Evolutionary conservation across 2,329 filamentous ascomycete species (phyloP), one percentile per base, ranked within the genome.

Genomic region (Diaporthe sp.): DNA sequence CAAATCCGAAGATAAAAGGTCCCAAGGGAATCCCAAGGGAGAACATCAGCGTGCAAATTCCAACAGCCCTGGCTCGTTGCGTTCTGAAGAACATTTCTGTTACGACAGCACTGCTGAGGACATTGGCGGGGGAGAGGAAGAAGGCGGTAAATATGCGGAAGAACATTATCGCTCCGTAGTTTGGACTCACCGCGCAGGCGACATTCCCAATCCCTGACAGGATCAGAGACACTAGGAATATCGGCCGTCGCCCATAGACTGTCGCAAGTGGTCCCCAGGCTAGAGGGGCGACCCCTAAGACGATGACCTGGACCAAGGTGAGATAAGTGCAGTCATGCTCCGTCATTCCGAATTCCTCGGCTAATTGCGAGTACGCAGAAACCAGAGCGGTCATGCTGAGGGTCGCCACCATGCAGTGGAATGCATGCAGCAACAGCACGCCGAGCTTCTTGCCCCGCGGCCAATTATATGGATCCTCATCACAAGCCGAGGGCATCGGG

Each of bases 81-180:
- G 85, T 85, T 78, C 86, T 87, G 80, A 89, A 89, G 64, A 87
- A 89, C 0, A 86, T 88, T 76, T 90, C 88, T n/a, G 87, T 86
- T 9, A 90, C 88, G 5, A 89, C 87, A 0, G 85, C 87, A 78
- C 86, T 88, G 50, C 71, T 66, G 15, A 73, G 54, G 0, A 86
- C 85, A 10, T 82, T 84, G 1, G 88, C 86, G 8, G 89, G 89
- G 35, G 84, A 85, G 73, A 90, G 89, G 80, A 90, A 90, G 77
- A 90, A 89, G 0, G 87, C 84, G 12, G 84, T 83, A 38, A 90
- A 81, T 15, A 86, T 87, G 68, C 88, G 84, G 69, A 86, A 89
- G 2, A 84, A 81, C 1, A 84, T 85, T 85, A 88, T 88, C 15
- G 87, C 81, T 0, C 80, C 84, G 77, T 89, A 90, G 1, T 82